Percentiles rank a stretch among this genome's conserved stretches.
Evolutionary conservation across 1,284 basidiomycete species (phyloP).

Genomic region (Crepidotus sp.): DNA sequence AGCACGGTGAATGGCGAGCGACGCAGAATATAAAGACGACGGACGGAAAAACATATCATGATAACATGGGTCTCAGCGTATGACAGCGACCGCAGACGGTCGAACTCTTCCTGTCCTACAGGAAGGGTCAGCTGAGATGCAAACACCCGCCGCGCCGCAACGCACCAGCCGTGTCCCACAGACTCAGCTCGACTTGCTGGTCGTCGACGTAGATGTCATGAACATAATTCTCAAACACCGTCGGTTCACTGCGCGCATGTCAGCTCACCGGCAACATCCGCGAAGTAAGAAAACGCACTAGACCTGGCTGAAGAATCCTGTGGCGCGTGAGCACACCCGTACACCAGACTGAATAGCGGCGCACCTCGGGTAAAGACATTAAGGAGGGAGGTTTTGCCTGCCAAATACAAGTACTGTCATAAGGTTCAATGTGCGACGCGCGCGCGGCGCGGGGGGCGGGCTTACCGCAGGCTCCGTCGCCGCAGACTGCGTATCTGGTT

Average conservation of each 20-base stretch:
- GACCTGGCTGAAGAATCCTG: constrained; percentile 72
- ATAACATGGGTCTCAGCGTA: constrained; percentile 95
- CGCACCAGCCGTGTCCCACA: constrained; percentile 96
- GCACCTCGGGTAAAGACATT: constrained; percentile 75
- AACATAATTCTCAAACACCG: constrained; percentile 91
- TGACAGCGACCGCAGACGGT: constrained; percentile 80
- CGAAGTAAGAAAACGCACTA: constrained; percentile 47
- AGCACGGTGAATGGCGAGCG: constrained; percentile 1
- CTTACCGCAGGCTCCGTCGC: constrained; percentile 87
- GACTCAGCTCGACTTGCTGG: constrained; percentile 76
- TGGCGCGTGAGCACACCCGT: neutral
- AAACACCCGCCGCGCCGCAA: neutral
- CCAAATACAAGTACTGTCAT: constrained; percentile 19
- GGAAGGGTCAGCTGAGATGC: constrained; percentile 13
- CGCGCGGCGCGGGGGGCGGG: constrained; percentile 11
- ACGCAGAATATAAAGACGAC: constrained; percentile 21
- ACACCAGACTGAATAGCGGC: neutral
- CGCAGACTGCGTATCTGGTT: constrained; percentile 45
- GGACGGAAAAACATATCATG: constrained; percentile 88
- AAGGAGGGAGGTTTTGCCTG: constrained; percentile 73
- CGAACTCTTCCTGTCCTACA: constrained; percentile 72
- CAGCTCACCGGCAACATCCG: neutral
- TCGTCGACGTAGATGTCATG: constrained; percentile 80
- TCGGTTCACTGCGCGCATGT: constrained; percentile 62
- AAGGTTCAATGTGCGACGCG: constrained; percentile 18